Base-by-base conservation (phyloP, 2,329 filamentous ascomycete genomes). In the Escovopsis sp. region DNA sequence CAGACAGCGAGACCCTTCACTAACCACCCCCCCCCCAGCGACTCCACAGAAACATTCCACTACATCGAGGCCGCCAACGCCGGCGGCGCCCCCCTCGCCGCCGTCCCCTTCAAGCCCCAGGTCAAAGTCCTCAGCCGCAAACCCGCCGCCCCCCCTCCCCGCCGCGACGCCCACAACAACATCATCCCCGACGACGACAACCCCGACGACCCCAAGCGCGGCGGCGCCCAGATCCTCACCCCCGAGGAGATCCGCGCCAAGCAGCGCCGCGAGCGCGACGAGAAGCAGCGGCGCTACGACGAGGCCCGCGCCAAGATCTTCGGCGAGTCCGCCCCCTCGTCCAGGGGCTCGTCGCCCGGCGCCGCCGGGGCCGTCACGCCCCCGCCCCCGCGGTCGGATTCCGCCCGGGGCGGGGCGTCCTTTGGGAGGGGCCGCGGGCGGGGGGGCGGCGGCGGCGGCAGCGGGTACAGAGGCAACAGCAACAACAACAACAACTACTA, bases 211-310 rank as follows among this genome's bases (percentile, higher is more conserved):
- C 78, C 82, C 29, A 80, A 76, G 18, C 72, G 80, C 35, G 58
- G 62, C 36, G 70, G 72, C 42, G 63, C 68, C 15, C 74, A 76
- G 45, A 5, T 23, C 6, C 70, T 74, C 30, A 80, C 74, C 0
- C 71, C 79, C 4, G 82, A 88, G 47, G 80, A 94, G 60, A 71
- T 86, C 25, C 76, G 81, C 41, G 72, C 76, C 17, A 80, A 80
- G 50, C 82, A 87, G 35, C 75, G 85, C 52, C 69, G 72, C 33
- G 84, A 93, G 47, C 72, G 76, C 9, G 86, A 92, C 51, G 86
- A 93, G 60, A 94, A 90, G 62, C 82, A 93, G 61, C 76, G 76
- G 38, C 80, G 81, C 41, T 94, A 94, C 53, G 82, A 92, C 41
- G 86, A 94, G 60, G 83, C 78, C 5, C 71, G 88, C 21, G 84